Conservation (phyloP, 495 filamentous ascomycete genomes). For the Penicillium ucsense region DNA sequence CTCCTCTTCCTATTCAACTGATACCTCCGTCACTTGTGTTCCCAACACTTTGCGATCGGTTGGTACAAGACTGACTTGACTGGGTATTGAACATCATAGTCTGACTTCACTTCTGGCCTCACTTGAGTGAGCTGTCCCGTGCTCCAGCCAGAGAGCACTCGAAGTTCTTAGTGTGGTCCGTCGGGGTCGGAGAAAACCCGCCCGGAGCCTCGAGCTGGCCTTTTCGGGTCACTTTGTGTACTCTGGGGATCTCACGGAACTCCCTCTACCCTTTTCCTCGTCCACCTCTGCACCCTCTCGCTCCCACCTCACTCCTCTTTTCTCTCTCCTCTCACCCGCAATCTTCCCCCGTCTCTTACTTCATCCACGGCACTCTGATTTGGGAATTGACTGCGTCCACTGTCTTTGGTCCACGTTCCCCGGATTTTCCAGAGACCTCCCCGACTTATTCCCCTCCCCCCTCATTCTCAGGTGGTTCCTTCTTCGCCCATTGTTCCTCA, state of each 20-base stretch:
- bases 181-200: conserved; percentile 22
- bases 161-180: not conserved
- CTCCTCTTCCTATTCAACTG: too few species aligned
- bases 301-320: conserved; percentile 5
- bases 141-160: not conserved
- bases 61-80: too few species aligned
- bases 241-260: conserved; percentile 22
- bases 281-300: conserved; percentile 4
- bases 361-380: conserved; percentile 3
- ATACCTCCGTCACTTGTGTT: too few species aligned
- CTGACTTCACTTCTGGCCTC: not conserved
- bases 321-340: conserved; percentile 5
- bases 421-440: conserved; percentile 1
- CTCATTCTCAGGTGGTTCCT: not conserved
- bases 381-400: too few species aligned
- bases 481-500: not conserved
- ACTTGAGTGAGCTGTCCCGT: too few species aligned
- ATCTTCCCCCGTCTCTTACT: conserved; percentile 10
- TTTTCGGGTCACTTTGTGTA: conserved; percentile 22
- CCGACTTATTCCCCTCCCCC: not conserved
- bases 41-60: too few species aligned
- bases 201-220: conserved; percentile 26
- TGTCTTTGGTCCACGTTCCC: conserved; percentile 2
- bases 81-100: not conserved
- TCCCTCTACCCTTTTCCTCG: conserved; percentile 10